phyloP scores from a whole-genome alignment of 1,139 yeast genomes.

The Starmera stellimalicola region DNA sequence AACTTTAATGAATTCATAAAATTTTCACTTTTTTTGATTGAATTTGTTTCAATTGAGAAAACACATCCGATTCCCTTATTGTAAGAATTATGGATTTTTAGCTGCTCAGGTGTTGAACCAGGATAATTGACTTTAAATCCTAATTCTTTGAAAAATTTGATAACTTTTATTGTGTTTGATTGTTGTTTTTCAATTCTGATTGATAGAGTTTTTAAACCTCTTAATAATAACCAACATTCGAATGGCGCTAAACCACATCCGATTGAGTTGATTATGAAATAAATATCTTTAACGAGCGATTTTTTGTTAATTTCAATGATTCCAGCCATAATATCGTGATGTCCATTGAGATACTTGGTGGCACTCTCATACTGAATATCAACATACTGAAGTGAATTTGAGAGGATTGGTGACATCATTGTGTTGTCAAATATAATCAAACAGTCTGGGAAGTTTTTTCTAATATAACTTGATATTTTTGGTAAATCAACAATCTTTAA shows the following conservation, averaged over 20 bases:
- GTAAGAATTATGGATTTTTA: constrained; percentile 62
- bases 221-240: constrained; percentile 77
- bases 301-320: constrained; percentile 62
- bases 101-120: constrained; percentile 75
- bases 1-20: constrained; percentile 70
- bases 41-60: constrained; percentile 79
- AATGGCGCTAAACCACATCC: constrained; percentile 90
- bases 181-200: constrained; percentile 85
- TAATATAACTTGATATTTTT: constrained; percentile 56
- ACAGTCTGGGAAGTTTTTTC: constrained; percentile 54
- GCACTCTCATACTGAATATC: constrained; percentile 92
- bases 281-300: constrained; percentile 58
- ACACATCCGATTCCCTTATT: constrained; percentile 89
- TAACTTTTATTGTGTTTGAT: constrained; percentile 62
- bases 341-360: constrained; percentile 86
- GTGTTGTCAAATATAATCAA: constrained; percentile 87
- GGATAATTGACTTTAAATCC: constrained; percentile 69
- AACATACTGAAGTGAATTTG: constrained; percentile 76
- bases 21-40: constrained; percentile 52
- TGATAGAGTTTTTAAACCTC: constrained; percentile 83
- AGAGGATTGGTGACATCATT: constrained; percentile 86
- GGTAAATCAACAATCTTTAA: constrained; percentile 79
- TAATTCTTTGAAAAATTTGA: constrained; percentile 60
- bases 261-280: constrained; percentile 75
- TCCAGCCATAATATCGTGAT: constrained; percentile 95